Conservation (phyloP, 306 rosid species). For the Cicer arietinum region DNA sequence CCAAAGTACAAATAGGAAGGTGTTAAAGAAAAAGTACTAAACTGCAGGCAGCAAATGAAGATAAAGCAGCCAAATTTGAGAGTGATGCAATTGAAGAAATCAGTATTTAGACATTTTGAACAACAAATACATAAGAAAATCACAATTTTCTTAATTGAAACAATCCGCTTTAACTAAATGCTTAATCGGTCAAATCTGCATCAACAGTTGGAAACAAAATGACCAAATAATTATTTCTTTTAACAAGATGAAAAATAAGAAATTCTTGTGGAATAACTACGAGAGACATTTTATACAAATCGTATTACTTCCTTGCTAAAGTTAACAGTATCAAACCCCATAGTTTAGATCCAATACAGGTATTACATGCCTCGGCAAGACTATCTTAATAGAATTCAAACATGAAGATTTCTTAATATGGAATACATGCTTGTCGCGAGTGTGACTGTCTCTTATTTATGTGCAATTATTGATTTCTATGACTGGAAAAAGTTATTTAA, state of each 20-base stretch:
- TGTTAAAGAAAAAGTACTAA: background rate
- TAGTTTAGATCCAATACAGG: constrained; percentile 16
- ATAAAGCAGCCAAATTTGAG: constrained; percentile 9
- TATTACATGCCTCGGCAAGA: constrained; percentile 16
- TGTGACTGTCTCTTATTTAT: constrained; percentile 3
- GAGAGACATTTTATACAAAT: background rate
- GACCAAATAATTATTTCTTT: constrained; percentile 10
- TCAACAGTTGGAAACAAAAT: background rate
- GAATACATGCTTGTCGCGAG: background rate
- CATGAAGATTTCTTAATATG: background rate
- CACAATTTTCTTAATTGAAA: constrained; percentile 11
- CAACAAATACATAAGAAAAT: constrained; percentile 13
- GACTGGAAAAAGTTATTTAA: constrained; percentile 18
- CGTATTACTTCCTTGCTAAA: background rate
- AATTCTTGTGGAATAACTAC: background rate
- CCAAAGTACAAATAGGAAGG: constrained; percentile 27
- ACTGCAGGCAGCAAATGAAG: constrained; percentile 25
- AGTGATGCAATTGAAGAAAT: constrained; percentile 8
- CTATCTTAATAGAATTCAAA: background rate
- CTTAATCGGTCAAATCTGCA: constrained; percentile 8
- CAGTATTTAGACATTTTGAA: constrained; percentile 26
- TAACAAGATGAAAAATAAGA: constrained; percentile 18
- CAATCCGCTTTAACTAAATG: constrained; percentile 19
- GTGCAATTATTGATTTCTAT: constrained; percentile 28
- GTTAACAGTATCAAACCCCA: constrained; percentile 1